Conservation (phyloP, 2,329 filamentous ascomycete genomes). For the Aschersonia sp. region DNA sequence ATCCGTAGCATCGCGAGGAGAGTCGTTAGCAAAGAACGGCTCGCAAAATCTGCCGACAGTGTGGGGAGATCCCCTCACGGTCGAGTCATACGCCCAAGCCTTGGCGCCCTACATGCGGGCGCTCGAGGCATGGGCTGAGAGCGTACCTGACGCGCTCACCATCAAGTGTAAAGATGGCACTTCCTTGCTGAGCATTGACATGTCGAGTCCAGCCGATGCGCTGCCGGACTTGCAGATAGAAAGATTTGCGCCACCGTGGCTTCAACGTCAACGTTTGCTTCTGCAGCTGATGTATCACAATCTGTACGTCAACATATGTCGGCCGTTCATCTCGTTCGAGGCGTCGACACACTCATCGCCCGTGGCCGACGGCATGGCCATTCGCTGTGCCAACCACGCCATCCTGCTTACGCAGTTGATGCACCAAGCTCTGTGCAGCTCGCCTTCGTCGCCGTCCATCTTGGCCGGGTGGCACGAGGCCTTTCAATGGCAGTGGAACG, state of each 20-base stretch:
- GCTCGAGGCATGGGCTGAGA: constrained; percentile 10
- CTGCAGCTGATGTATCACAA: constrained; percentile 26
- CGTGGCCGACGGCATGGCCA: constrained; percentile 2
- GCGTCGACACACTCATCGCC: constrained; percentile 5
- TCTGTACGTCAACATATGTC: constrained; percentile 19
- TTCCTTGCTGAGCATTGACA: constrained; percentile 16
- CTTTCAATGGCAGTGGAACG: constrained; percentile 14
- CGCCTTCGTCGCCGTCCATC: constrained; percentile 7
- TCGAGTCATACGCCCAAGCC: background rate
- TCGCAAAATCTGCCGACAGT: background rate
- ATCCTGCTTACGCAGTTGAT: constrained; percentile 10
- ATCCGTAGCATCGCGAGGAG: background rate
- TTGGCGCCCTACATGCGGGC: constrained; percentile 14
- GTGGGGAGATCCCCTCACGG: background rate
- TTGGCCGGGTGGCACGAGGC: constrained; percentile 13
- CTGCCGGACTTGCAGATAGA: constrained; percentile 7
- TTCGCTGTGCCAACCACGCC: constrained; percentile 10
- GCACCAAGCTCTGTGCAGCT: constrained; percentile 7
- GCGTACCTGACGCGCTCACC: constrained; percentile 21
- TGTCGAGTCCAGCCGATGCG: constrained; percentile 2
- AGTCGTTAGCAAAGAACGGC: background rate
- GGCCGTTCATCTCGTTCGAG: constrained; percentile 23
- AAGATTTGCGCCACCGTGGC: constrained; percentile 22
- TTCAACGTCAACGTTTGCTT: constrained; percentile 23
- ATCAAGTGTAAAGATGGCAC: constrained; percentile 14